phyloP scores from a whole-genome alignment of 2,329 filamentous ascomycete species.

The Aspergillus tubingensis region DNA sequence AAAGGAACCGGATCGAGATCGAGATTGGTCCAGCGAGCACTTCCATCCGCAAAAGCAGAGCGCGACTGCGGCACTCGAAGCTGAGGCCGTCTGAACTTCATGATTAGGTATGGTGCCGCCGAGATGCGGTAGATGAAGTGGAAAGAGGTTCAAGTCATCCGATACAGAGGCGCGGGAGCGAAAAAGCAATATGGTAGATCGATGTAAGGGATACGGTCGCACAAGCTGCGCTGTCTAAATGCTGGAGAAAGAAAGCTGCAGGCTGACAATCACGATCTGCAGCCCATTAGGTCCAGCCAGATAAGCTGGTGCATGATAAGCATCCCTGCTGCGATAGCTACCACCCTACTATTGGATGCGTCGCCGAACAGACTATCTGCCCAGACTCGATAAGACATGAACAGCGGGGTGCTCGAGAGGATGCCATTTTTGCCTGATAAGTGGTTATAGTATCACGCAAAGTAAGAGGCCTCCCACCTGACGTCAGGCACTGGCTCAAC shows the following conservation, averaged over 20 bases:
- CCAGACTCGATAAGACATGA: not conserved
- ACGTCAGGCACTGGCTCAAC: not conserved
- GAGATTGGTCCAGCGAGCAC: constrained; percentile 50
- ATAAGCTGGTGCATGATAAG: constrained; percentile 8
- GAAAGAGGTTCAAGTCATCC: not conserved
- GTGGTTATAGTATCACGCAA: not conserved
- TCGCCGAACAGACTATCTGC: not conserved
- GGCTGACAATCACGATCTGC: not conserved
- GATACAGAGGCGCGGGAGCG: not conserved
- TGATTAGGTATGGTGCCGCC: not conserved
- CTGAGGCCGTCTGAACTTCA: constrained; percentile 41
- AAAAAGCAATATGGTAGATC: not conserved
- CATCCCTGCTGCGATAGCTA: not conserved
- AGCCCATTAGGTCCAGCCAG: not conserved
- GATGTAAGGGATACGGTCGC: constrained; percentile 1
- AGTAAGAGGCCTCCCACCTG: not conserved
- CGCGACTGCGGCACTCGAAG: constrained; percentile 49
- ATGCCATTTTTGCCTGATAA: not conserved
- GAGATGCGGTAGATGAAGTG: not conserved
- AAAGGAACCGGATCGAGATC: constrained; percentile 54
- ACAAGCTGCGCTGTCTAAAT: not conserved
- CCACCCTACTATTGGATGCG: not conserved
- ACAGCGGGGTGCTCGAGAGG: not conserved
- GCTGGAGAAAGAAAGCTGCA: not conserved
- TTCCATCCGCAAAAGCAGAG: constrained; percentile 50